phyloP scores from a whole-genome alignment of 108 stramenopile genomes.

The Phaeodactylum tricornutum region DNA sequence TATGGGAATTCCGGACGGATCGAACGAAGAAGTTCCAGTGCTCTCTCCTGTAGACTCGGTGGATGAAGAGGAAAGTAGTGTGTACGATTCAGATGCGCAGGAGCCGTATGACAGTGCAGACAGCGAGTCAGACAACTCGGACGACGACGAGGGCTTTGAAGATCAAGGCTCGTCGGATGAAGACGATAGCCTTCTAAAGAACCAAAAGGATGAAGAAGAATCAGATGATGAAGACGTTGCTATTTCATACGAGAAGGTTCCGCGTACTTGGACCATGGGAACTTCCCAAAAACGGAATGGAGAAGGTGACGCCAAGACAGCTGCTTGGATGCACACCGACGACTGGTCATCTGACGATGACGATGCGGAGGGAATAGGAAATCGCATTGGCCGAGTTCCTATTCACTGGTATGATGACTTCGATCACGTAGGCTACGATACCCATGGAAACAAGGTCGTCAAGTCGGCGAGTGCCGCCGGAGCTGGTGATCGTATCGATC shows the following conservation, averaged over 20 bases:
- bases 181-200: constrained; percentile 57
- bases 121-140: no score
- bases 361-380: constrained; percentile 68
- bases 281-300: constrained; percentile 18
- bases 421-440: constrained; percentile 95
- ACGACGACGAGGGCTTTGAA: constrained; percentile 69
- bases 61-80: no score
- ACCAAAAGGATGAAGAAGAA: constrained; percentile 49
- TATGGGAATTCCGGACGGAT: no score
- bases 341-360: constrained; percentile 97
- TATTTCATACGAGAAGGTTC: constrained; percentile 37
- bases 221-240: constrained; percentile 48
- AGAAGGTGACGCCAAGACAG: constrained; percentile 10
- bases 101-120: no score
- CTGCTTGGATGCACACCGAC: constrained; percentile 84
- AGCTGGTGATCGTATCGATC: constrained; percentile 53
- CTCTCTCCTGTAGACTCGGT: no score
- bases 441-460: constrained; percentile 75
- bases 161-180: constrained; percentile 82
- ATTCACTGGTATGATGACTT: constrained; percentile 97
- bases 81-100: no score
- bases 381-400: constrained; percentile 95
- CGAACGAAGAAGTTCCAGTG: no score
- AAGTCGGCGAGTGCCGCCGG: constrained; percentile 44
- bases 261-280: constrained; percentile 36